Evolutionary conservation across 2,329 filamentous ascomycete genomes (phyloP), one percentile per base, ranked within the genome.

Genomic region (Stachybotrys echinatus): DNA sequence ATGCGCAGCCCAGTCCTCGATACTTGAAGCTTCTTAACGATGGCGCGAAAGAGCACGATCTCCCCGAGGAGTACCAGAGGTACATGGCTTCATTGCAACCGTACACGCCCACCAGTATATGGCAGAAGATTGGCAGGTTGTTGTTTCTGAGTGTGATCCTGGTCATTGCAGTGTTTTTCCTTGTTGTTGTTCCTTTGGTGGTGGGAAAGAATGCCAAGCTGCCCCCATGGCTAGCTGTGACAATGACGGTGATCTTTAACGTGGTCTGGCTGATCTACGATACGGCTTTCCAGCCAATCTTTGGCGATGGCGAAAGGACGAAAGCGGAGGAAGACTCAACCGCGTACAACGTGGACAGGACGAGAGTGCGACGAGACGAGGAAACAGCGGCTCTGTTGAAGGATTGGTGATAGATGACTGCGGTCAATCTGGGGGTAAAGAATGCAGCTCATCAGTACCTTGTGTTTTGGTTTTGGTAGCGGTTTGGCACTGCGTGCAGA

Each of bases 241-340:
- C 79, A 0, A 72, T 77, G 50, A 76, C 74, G 1, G 65, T 73
- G 2, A 12, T 87, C 2, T 83, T 87, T 51, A 74, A 69, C 17
- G 12, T 69, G 4, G 52, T 72, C 10, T 80, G 77, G 77, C 57
- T 65, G 51, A 56, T 53, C 4, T 78, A 80, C 46, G 76, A 80
- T 47, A 23, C 23, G 2, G 63, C 74, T 3, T 64, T 74, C 56
- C 85, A 82, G 65, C 71, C 68, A 1, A 39, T 85, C 0, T 96
- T 95, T 74, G 92, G 92, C 1, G 88, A 97, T 62, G 94, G 94
- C 0, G 92, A 97, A 74, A 80, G 79, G 59, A 85, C 82, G 4
- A 55, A 66, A 27, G 64, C 65, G 27, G 54, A 57, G 8, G 55
- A 59, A 1, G 57, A 55, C 5, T 54, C 40, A 14, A 50, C 38